Conservation (phyloP, 805 yeast genomes). For the Candida endomychidarum region DNA sequence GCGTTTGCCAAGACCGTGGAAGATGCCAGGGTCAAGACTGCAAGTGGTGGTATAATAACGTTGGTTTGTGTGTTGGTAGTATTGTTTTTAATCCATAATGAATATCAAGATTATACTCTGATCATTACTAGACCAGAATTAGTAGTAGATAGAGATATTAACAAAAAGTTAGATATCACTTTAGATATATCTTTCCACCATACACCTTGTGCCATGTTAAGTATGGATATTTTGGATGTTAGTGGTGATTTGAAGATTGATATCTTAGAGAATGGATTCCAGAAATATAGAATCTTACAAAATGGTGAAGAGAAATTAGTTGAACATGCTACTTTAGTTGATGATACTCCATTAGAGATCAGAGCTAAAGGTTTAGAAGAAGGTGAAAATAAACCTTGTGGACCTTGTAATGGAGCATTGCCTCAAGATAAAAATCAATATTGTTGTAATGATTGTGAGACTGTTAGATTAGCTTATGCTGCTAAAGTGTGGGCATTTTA, state of each 20-base stretch:
- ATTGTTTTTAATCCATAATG: slow-evolving; percentile 62
- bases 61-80: slow-evolving; percentile 64
- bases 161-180: slow-evolving; percentile 72
- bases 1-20: slow-evolving; percentile 95
- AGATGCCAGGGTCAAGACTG: slow-evolving; percentile 85
- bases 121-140: slow-evolving; percentile 76
- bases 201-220: slow-evolving; percentile 79
- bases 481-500: slow-evolving; percentile 80
- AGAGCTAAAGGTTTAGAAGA: slow-evolving; percentile 33
- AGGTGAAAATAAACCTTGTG: slow-evolving; percentile 57
- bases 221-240: slow-evolving; percentile 85
- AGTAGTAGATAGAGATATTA: slow-evolving; percentile 82
- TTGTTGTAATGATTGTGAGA: slow-evolving; percentile 85
- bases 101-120: slow-evolving; percentile 71
- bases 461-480: slow-evolving; percentile 79
- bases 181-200: slow-evolving; percentile 81
- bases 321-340: slow-evolving; percentile 23
- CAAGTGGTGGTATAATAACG: slow-evolving; percentile 89
- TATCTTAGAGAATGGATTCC: slow-evolving; percentile 67
- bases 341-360: slow-evolving; percentile 26
- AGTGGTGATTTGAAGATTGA: slow-evolving; percentile 83
- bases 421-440: slow-evolving; percentile 54
- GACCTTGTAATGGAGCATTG: slow-evolving; percentile 85
- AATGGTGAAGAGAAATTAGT: slow-evolving; percentile 47
- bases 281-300: slow-evolving; percentile 60